These are phyloP conservation scores for Noccaea bulbosa DNA, from an alignment of 345 rosid species.

Conservation along the genomic window DNA sequence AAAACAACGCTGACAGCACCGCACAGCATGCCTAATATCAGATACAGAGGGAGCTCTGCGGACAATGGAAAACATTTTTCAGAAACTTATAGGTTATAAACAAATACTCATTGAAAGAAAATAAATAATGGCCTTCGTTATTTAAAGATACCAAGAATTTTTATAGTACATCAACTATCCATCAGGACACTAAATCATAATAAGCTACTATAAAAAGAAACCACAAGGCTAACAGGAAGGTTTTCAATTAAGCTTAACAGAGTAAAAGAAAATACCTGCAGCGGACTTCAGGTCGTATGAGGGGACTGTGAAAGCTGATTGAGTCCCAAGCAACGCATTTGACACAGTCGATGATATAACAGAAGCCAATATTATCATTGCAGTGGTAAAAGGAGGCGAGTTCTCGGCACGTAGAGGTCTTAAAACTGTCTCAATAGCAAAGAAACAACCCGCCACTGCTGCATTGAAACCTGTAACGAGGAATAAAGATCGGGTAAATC, in stretches of 20 bases:
- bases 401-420: slow-evolving; percentile 94
- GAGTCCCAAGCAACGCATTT: slow-evolving; percentile 82
- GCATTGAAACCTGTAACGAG: slow-evolving; percentile 85
- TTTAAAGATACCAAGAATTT: slow-evolving; percentile 1
- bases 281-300: slow-evolving; percentile 94
- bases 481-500: background rate
- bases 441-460: slow-evolving; percentile 97
- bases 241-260: background rate
- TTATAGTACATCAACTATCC: slow-evolving; percentile 10
- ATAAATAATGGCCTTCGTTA: background rate
- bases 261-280: slow-evolving; percentile 59
- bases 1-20: slow-evolving; percentile 94
- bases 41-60: slow-evolving; percentile 91
- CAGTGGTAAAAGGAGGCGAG: slow-evolving; percentile 97
- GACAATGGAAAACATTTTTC: slow-evolving; percentile 31
- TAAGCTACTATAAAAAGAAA: background rate
- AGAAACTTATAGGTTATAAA: slow-evolving; percentile 18
- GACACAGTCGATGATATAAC: slow-evolving; percentile 96
- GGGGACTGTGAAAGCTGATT: slow-evolving; percentile 94
- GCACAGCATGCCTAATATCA: slow-evolving; percentile 96
- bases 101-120: background rate
- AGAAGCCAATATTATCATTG: slow-evolving; percentile 95
- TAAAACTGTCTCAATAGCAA: slow-evolving; percentile 94
- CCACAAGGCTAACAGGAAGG: background rate
- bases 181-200: slow-evolving; percentile 17